These are phyloP conservation scores for Xylaria sp. DNA, from an alignment of 2,329 filamentous ascomycete genomes.

Conservation along the genomic window DNA sequence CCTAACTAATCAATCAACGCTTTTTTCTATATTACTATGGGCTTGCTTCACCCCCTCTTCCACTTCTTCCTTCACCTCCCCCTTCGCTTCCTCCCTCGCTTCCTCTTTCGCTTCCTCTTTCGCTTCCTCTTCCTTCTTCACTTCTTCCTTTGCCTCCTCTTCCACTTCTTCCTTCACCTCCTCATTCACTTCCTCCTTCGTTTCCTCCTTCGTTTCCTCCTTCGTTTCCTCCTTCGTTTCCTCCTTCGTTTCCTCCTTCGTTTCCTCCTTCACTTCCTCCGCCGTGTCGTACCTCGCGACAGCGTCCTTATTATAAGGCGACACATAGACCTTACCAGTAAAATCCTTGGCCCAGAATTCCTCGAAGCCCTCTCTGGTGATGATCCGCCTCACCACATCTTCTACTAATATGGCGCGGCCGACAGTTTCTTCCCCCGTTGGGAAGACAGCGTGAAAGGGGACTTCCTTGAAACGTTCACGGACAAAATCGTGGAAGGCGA, in stretches of 20 bases:
- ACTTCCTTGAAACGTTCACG: background rate
- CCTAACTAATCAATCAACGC: background rate
- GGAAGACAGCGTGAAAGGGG: background rate
- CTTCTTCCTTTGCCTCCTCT: background rate
- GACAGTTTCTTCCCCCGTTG: background rate
- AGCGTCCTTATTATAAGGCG: constrained; percentile 4
- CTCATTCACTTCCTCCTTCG: too few species aligned
- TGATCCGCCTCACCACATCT: background rate
- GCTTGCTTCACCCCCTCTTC: background rate
- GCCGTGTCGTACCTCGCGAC: background rate
- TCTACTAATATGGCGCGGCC: background rate
- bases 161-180: too few species aligned
- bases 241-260: background rate
- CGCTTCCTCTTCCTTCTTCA: background rate
- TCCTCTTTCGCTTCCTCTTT: background rate
- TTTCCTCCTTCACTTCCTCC: background rate
- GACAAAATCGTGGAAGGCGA: constrained; percentile 28
- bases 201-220: background rate
- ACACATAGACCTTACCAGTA: background rate
- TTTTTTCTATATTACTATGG: background rate
- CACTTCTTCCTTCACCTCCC: background rate
- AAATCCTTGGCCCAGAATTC: background rate
- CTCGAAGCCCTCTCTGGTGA: constrained; percentile 20
- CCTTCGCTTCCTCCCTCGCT: background rate
- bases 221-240: too few species aligned